A percentile compares a stretch with the other conserved stretches of the same genome.
Evolutionary conservation across 495 filamentous ascomycete species (phyloP).

Genomic region (Neurospora terricola): DNA sequence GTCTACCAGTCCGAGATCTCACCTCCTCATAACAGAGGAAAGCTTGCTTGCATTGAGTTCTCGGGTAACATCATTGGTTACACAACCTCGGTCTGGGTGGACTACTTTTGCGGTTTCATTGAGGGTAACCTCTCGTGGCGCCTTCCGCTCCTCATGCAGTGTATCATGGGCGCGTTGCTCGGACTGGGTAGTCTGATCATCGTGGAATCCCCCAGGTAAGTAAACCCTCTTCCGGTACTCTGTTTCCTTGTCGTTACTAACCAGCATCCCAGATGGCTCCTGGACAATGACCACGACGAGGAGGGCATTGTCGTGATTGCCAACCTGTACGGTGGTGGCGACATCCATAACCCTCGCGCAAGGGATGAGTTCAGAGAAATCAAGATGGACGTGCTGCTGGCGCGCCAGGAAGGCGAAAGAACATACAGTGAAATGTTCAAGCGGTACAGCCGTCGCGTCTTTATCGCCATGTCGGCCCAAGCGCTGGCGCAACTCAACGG

Average conservation of each 20-base stretch:
- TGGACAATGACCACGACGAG: constrained; percentile 97
- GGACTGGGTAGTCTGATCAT: constrained; percentile 82
- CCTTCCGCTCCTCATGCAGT: constrained; percentile 83
- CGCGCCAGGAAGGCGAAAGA: constrained; percentile 88
- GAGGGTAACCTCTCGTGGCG: constrained; percentile 81
- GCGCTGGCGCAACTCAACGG: constrained; percentile 93
- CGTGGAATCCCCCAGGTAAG: constrained; percentile 88
- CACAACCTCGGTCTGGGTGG: constrained; percentile 93
- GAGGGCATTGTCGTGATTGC: constrained; percentile 97
- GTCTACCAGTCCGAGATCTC: constrained; percentile 98
- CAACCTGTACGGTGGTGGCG: constrained; percentile 90
- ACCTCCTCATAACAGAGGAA: constrained; percentile 89
- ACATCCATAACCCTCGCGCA: constrained; percentile 84
- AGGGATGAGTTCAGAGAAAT: constrained; percentile 95
- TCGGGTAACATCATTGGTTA: constrained; percentile 95
- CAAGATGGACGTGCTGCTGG: constrained; percentile 91
- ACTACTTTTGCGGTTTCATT: constrained; percentile 94
- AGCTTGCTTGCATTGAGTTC: constrained; percentile 95
- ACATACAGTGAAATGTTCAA: constrained; percentile 92
- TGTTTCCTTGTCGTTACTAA: constrained; percentile 10
- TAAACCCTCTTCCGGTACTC: not conserved
- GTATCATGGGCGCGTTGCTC: constrained; percentile 80
- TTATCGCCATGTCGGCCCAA: constrained; percentile 99
- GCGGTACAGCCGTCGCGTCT: constrained; percentile 81
- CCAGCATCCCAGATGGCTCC: constrained; percentile 59